Percentiles rank a stretch among this genome's conserved stretches.
These are phyloP conservation scores for Diplodia scrobiculata DNA, from an alignment of 2,329 filamentous ascomycete species.

Conservation along the genomic window DNA sequence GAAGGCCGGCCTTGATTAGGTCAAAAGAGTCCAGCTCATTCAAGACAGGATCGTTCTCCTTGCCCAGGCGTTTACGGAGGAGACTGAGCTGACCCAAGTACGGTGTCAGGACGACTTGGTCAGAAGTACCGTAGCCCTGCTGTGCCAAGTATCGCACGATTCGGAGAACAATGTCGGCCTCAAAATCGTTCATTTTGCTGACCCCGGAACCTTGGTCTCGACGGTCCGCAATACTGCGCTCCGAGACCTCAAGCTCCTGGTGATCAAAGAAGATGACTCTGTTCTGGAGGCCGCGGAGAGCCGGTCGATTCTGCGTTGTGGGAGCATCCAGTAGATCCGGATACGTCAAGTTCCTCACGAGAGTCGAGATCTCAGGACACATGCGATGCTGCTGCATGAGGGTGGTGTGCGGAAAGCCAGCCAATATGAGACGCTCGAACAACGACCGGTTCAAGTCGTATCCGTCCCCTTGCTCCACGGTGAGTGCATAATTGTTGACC, in stretches of 20 bases:
- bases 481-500: conserved; percentile 61
- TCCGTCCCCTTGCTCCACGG: conserved; percentile 64
- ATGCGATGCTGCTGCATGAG: conserved; percentile 68
- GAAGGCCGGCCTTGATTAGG: conserved; percentile 62
- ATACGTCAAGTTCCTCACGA: conserved; percentile 63
- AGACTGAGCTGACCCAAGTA: conserved; percentile 70
- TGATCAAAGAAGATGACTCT: conserved; percentile 71
- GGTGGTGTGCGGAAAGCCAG: conserved; percentile 57
- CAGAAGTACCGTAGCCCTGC: conserved; percentile 67
- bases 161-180: conserved; percentile 66
- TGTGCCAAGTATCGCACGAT: conserved; percentile 68
- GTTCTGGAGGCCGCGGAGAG: conserved; percentile 60
- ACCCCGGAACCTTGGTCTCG: conserved; percentile 50
- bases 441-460: conserved; percentile 69
- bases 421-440: conserved; percentile 66
- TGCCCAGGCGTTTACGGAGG: conserved; percentile 56
- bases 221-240: conserved; percentile 49
- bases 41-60: conserved; percentile 64
- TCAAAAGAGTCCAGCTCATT: conserved; percentile 70
- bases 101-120: conserved; percentile 70
- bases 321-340: conserved; percentile 60
- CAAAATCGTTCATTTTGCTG: conserved; percentile 59
- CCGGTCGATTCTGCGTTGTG: conserved; percentile 52
- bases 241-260: conserved; percentile 52
- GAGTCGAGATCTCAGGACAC: conserved; percentile 65